A percentile compares a stretch with the other conserved stretches of the same genome.
Evolutionary conservation across 495 filamentous ascomycete species (phyloP).

Genomic region (Penicillium roqueforti): DNA sequence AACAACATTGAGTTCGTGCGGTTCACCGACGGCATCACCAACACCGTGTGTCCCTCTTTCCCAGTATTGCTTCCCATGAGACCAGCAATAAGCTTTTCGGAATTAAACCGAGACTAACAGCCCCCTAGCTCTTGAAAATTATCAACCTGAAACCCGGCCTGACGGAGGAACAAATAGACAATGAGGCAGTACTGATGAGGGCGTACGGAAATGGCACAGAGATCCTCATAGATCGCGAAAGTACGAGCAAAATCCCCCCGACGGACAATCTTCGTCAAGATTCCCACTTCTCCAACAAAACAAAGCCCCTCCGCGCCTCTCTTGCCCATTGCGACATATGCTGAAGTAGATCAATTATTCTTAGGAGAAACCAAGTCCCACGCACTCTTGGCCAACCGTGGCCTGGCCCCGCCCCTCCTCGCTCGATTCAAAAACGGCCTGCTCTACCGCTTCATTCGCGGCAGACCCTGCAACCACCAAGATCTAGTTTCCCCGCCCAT

Average conservation of each 20-base stretch:
- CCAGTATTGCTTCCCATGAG: constrained; percentile 1
- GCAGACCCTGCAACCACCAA: constrained; percentile 69
- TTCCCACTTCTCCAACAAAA: constrained; percentile 8
- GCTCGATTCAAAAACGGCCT: constrained; percentile 96
- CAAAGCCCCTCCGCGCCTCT: constrained; percentile 7
- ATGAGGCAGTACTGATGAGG: constrained; percentile 82
- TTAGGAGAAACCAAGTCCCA: constrained; percentile 67
- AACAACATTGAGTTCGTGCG: constrained; percentile 82
- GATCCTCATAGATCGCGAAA: constrained; percentile 92
- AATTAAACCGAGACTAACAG: constrained; percentile 21
- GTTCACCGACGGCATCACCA: constrained; percentile 98
- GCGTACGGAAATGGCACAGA: constrained; percentile 95
- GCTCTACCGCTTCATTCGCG: constrained; percentile 85
- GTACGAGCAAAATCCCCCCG: constrained; percentile 50
- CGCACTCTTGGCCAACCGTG: constrained; percentile 68
- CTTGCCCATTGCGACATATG: constrained; percentile 36
- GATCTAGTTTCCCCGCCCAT: constrained; percentile 68
- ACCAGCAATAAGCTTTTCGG: not conserved
- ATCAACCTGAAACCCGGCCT: constrained; percentile 75
- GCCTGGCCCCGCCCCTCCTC: constrained; percentile 79
- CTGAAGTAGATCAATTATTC: constrained; percentile 33
- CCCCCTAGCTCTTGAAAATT: constrained; percentile 68
- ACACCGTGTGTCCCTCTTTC: constrained; percentile 60
- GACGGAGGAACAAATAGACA: constrained; percentile 72
- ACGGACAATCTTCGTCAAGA: constrained; percentile 19